phyloP scores from a whole-genome alignment of 2,329 filamentous ascomycete species.

The Leptosphaerulina australis region DNA sequence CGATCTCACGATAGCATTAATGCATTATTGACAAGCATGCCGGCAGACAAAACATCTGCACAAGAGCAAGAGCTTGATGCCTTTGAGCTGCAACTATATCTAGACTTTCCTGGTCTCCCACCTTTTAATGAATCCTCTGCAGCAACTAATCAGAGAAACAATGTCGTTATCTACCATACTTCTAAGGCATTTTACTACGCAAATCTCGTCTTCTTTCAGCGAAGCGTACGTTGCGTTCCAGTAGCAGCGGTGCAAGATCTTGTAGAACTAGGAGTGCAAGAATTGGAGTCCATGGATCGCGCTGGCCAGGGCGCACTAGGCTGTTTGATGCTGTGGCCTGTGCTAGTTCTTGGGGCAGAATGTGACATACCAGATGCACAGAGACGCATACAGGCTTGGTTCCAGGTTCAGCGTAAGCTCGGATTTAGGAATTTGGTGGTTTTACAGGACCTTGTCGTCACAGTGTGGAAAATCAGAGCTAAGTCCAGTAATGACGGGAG shows the following conservation, averaged over 20 bases:
- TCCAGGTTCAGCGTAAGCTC: slow-evolving; percentile 13
- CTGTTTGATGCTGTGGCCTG: slow-evolving; percentile 22
- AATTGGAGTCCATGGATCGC: slow-evolving; percentile 17
- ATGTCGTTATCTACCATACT: slow-evolving; percentile 14
- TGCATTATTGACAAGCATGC: neutral
- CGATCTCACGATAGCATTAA: slow-evolving; percentile 17
- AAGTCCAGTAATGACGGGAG: neutral
- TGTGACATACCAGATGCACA: slow-evolving; percentile 4
- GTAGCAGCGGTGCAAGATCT: slow-evolving; percentile 15
- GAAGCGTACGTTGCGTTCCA: slow-evolving; percentile 6
- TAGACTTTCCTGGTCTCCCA: slow-evolving; percentile 11
- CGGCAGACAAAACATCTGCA: neutral
- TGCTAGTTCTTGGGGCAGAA: slow-evolving; percentile 19
- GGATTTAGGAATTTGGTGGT: slow-evolving; percentile 17
- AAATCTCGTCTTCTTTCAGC: slow-evolving; percentile 18
- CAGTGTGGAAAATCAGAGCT: slow-evolving; percentile 10
- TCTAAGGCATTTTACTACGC: slow-evolving; percentile 21
- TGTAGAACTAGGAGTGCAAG: slow-evolving; percentile 13
- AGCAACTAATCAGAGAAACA: neutral
- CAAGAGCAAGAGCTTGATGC: slow-evolving; percentile 15
- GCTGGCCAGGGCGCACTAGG: slow-evolving; percentile 13
- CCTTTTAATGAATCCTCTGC: neutral
- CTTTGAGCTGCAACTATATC: slow-evolving; percentile 21
- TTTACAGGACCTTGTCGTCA: slow-evolving; percentile 13
- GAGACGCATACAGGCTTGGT: slow-evolving; percentile 12